phyloP scores from a whole-genome alignment of 2,329 filamentous ascomycete genomes.

The Cladosporium sp. region DNA sequence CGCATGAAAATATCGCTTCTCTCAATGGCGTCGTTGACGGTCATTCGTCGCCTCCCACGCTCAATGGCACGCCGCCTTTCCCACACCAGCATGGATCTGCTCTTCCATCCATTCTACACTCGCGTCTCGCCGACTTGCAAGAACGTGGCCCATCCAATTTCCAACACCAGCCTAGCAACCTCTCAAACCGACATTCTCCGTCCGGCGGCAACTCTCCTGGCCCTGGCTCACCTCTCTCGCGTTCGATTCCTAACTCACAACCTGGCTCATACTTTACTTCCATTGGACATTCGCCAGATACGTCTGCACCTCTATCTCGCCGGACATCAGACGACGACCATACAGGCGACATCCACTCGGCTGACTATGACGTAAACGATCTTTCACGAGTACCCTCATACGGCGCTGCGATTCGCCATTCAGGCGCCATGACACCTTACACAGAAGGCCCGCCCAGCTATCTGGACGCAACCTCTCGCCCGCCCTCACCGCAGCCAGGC shows the following conservation, averaged over 20 bases:
- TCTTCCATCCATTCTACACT: constrained; percentile 64
- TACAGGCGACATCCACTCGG: constrained; percentile 5
- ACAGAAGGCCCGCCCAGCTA: constrained; percentile 42
- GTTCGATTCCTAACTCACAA: constrained; percentile 3
- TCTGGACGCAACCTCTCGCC: constrained; percentile 42
- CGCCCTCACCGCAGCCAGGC: constrained; percentile 22
- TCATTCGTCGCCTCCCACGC: constrained; percentile 43
- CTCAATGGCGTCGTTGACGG: constrained; percentile 50
- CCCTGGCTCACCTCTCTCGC: constrained; percentile 23
- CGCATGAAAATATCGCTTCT: constrained; percentile 71
- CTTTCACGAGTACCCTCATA: constrained; percentile 49
- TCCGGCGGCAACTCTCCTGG: constrained; percentile 31
- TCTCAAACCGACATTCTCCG: constrained; percentile 18
- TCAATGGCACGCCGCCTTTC: constrained; percentile 53
- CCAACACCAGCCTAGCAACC: constrained; percentile 21
- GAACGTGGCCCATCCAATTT: constrained; percentile 32
- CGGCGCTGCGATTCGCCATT: constrained; percentile 46
- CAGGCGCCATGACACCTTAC: constrained; percentile 37
- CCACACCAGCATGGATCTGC: constrained; percentile 36
- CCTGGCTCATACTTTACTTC: constrained; percentile 22
- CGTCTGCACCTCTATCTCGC: constrained; percentile 27
- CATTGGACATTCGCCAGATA: constrained; percentile 22
- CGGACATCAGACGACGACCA: constrained; percentile 31
- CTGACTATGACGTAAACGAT: constrained; percentile 42
- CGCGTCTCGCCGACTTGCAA: constrained; percentile 57